Percentiles rank a stretch among this genome's conserved stretches.
Conservation (phyloP, 208 protist genomes). For the Angomonas deanei region DNA sequence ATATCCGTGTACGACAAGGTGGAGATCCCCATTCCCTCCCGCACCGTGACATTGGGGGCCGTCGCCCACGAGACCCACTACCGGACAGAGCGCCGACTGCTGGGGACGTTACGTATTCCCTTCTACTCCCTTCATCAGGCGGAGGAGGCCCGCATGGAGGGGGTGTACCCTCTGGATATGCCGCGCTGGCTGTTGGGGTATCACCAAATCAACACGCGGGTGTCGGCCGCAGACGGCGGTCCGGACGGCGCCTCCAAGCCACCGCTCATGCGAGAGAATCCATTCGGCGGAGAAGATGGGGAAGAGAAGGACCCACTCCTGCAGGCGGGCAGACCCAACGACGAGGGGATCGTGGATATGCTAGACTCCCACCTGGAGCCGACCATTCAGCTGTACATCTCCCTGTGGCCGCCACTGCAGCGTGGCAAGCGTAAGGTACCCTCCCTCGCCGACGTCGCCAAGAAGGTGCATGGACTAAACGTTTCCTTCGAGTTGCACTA, state of each 20-base stretch:
- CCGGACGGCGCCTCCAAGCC: not conserved
- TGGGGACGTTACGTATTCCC: constrained; percentile 64
- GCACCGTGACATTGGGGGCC: constrained; percentile 30
- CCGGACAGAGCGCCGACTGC: constrained; percentile 74
- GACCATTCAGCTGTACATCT: constrained; percentile 74
- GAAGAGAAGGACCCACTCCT: not conserved
- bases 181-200: constrained; percentile 79
- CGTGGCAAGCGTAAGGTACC: constrained; percentile 28
- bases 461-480: constrained; percentile 34
- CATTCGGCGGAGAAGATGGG: constrained; percentile 3
- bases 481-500: constrained; percentile 51
- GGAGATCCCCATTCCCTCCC: constrained; percentile 50
- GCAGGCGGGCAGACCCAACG: not conserved
- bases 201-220: constrained; percentile 6
- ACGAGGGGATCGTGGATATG: not conserved
- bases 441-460: constrained; percentile 21
- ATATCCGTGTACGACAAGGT: constrained; percentile 81
- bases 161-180: constrained; percentile 55
- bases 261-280: constrained; percentile 2
- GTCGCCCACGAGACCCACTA: constrained; percentile 78
- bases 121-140: constrained; percentile 76
- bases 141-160: constrained; percentile 61
- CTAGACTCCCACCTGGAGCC: constrained; percentile 15
- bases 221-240: not conserved
- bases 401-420: constrained; percentile 69